Base-by-base conservation (phyloP, 352 stramenopile genomes). In the Globisporangium middletonii region DNA sequence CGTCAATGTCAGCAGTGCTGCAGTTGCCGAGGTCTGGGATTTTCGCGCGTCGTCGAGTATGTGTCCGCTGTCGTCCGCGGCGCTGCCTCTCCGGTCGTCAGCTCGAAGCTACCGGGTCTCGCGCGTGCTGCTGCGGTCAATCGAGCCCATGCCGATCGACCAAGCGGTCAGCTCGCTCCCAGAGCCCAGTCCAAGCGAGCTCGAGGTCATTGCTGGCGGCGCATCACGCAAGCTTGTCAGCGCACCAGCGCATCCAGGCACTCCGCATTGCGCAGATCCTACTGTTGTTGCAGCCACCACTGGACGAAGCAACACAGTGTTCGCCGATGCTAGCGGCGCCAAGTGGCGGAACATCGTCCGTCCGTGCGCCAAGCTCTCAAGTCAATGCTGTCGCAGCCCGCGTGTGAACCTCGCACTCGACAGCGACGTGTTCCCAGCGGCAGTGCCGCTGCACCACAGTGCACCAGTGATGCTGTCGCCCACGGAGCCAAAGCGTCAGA, bases 61-160 rank as follows among this genome's bases (percentile, higher is more conserved):
- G 46, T 82, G 73, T 41, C 73, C 73, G 9, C 62, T 73, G 3
- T 79, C 73, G 4, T 79, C 70, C 1, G 62, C 57, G 19, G 74
- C 69, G 26, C 44, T 67, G 4, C 60, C 60, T 19, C 52, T 4
- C 37, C 35, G 28, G 28, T 50, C 46, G 3, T 23, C 53, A 5
- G 15, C 30, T 3, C n/a, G 18, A 16, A 37, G 16, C 42, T 65
- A 47, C 53, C 48, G 26, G 1, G 23, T 46, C 2, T 56, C 41
- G 30, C 23, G 61, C 15, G 23, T 53, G 28, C 12, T 53, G 27
- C 26, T 65, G 44, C 38, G n/a, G 19, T 23, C 58, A 52, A 28
- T 19, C 26, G 19, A 43, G 19, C n/a, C 47, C 23, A 23, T 23
- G 23, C 23, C 23, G 23, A 23, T 23, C 23, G 38, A 2, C 26